Evolutionary conservation across 192 early-diverging fungal species (phyloP).

Genomic region (Coemansia sp.): DNA sequence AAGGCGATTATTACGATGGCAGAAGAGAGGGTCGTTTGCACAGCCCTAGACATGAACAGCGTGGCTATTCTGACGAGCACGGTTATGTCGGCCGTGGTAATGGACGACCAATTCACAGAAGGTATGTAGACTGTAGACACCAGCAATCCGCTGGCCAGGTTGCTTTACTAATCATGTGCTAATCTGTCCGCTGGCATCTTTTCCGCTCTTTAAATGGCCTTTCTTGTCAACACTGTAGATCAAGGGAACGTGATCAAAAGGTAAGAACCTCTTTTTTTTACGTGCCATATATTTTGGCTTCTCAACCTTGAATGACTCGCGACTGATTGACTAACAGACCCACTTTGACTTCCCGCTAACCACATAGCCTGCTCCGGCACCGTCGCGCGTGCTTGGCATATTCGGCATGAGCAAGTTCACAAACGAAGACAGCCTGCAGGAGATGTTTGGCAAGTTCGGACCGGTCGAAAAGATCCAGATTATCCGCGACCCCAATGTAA

Average conservation of each 20-base stretch:
- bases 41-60: slow-evolving; percentile 12
- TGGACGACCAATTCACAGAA: too few species aligned
- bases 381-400: slow-evolving; percentile 42
- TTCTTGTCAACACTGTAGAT: too few species aligned
- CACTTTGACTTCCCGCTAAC: neutral
- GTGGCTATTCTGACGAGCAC: neutral
- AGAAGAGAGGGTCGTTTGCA: slow-evolving; percentile 18
- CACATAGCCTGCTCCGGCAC: slow-evolving; percentile 24
- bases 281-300: too few species aligned
- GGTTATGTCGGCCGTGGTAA: too few species aligned
- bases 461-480: slow-evolving; percentile 36
- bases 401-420: slow-evolving; percentile 55
- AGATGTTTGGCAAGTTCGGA: slow-evolving; percentile 38
- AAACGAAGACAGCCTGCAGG: slow-evolving; percentile 30
- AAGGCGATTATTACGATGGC: neutral
- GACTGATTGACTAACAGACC: neutral
- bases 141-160: too few species aligned
- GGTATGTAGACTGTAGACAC: too few species aligned
- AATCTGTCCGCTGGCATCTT: neutral
- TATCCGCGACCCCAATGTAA: slow-evolving; percentile 51
- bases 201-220: neutral
- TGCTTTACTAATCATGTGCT: neutral
- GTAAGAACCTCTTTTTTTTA: too few species aligned
- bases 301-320: too few species aligned
- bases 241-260: too few species aligned